Evolutionary conservation across 495 filamentous ascomycete genomes (phyloP).

Genomic region (Hypoxylon cercidicola): DNA sequence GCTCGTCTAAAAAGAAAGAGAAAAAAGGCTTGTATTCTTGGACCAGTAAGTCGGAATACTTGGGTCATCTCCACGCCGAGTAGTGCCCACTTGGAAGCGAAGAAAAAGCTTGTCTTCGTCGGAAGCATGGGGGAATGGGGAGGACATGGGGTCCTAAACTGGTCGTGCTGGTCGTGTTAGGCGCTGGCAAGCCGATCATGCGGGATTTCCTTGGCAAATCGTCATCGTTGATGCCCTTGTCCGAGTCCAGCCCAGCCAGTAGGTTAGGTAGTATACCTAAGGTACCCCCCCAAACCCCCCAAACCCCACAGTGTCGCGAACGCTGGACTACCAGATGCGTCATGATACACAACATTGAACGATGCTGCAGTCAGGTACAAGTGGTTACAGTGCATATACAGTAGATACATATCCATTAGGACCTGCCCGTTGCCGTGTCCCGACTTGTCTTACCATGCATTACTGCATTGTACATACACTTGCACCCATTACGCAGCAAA

Average conservation of each 20-base stretch:
- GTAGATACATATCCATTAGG: too few species aligned
- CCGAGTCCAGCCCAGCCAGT: background rate
- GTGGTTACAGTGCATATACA: too few species aligned
- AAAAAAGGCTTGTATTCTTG: too few species aligned
- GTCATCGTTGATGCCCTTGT: slow-evolving; percentile 25
- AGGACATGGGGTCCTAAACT: background rate
- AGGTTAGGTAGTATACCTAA: background rate
- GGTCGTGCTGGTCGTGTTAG: slow-evolving; percentile 3
- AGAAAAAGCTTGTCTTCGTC: too few species aligned
- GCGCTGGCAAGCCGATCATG: slow-evolving; percentile 12
- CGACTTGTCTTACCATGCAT: slow-evolving; percentile 20
- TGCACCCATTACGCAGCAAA: background rate
- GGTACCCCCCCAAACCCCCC: slow-evolving; percentile 5
- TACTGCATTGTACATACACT: background rate
- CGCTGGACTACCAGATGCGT: too few species aligned
- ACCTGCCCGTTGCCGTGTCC: slow-evolving; percentile 7
- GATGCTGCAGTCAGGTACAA: too few species aligned
- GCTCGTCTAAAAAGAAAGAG: too few species aligned
- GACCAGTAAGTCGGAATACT: too few species aligned
- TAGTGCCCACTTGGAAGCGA: too few species aligned
- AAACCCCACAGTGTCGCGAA: too few species aligned
- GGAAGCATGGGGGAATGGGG: background rate
- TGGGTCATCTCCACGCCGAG: too few species aligned
- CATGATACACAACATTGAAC: too few species aligned
- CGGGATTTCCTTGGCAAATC: slow-evolving; percentile 22